Base-by-base conservation (phyloP, 129 eudicot genomes). In the Chrysanthemum makinoi region DNA sequence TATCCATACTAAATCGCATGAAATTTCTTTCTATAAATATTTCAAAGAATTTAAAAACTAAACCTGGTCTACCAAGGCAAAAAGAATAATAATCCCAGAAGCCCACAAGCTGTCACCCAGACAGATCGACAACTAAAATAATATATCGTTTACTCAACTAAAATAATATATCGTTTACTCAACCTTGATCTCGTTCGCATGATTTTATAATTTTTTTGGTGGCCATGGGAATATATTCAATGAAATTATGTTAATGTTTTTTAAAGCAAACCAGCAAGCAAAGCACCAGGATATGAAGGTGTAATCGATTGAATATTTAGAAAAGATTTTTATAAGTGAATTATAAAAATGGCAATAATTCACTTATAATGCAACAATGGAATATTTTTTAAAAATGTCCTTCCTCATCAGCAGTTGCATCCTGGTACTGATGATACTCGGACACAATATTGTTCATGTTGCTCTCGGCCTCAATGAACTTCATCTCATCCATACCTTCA, bases 201-300 rank as follows among this genome's bases (percentile, higher is more conserved):
- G 44, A 35, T 58, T 66, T n/a, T 43, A 53, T 3, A 1, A n/a
- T 16, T 0, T 35, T 62, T 74, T 67, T 46, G 57, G 49, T 33
- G 26, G 48, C 55, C 70, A 69, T 49, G 18, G 17, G 52, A 68
- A 60, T 28, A 28, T 26, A 10, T 47, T 48, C 35, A 22, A 51
- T 22, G 57, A 76, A 55, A 44, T 44, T 67, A n/a, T 57, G 60
- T 62, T 48, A 8, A 50, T 2, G 22, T 59, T 19, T 50, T 60
- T 85, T 68, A 87, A 65, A 92, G 89, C 82, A 92, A 85, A 72
- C 91, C 96, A 62, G 98, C 98, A 72, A 92, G 89, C 64, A 86
- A 65, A 72, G 86, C 95, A 61, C 95, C 98, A 16, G 98, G 96
- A 82, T 89, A 95, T 62, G 91, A 83, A 70, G 75, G n/a, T 58